phyloP scores from a whole-genome alignment of 2,329 filamentous ascomycete genomes.

The Fusarium buharicum region DNA sequence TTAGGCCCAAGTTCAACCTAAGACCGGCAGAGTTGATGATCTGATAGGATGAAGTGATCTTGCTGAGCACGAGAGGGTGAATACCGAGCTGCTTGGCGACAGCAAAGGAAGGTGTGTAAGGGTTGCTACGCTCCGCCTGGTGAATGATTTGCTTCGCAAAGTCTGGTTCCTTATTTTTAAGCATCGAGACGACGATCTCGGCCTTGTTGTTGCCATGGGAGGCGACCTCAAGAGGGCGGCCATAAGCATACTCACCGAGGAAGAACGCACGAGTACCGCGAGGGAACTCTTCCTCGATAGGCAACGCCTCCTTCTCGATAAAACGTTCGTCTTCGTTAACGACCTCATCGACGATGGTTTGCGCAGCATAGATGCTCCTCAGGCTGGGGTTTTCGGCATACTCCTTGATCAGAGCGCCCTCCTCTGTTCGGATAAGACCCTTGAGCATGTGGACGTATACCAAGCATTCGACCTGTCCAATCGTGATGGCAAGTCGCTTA shows the following conservation, averaged over 20 bases:
- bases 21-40: slow-evolving; percentile 81
- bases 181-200: slow-evolving; percentile 78
- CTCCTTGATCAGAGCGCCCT: slow-evolving; percentile 91
- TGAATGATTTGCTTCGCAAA: slow-evolving; percentile 81
- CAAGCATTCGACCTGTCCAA: slow-evolving; percentile 86
- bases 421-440: slow-evolving; percentile 88
- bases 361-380: slow-evolving; percentile 90
- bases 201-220: slow-evolving; percentile 79
- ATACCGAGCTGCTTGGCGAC: slow-evolving; percentile 84
- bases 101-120: slow-evolving; percentile 87
- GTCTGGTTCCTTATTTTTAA: slow-evolving; percentile 79
- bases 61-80: slow-evolving; percentile 89
- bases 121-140: slow-evolving; percentile 74
- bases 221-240: slow-evolving; percentile 84
- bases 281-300: slow-evolving; percentile 92
- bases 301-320: slow-evolving; percentile 86
- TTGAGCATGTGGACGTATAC: slow-evolving; percentile 94
- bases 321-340: slow-evolving; percentile 93
- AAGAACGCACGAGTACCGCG: slow-evolving; percentile 87
- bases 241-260: slow-evolving; percentile 92
- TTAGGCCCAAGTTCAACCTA: slow-evolving; percentile 90
- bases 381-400: slow-evolving; percentile 87
- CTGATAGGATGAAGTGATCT: slow-evolving; percentile 93
- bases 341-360: slow-evolving; percentile 89
- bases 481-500: slow-evolving; percentile 88